A percentile compares a stretch with the other conserved stretches of the same genome.
Conservation (phyloP, 768 basidiomycete species). For the Leucocoprinus sp. region DNA sequence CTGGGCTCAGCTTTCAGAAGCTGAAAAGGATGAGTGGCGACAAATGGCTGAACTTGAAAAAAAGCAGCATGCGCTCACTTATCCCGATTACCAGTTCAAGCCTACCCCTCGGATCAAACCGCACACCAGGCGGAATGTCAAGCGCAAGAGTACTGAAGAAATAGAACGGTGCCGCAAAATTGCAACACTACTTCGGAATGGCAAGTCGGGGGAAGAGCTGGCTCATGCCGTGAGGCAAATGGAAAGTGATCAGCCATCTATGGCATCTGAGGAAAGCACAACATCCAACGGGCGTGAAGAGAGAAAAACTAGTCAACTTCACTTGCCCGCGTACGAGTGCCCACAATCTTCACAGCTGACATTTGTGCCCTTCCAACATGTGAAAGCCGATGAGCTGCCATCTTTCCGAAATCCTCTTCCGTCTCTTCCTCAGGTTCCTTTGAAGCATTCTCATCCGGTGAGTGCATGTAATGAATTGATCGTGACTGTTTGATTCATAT, state of each 20-base stretch:
- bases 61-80: constrained; percentile 33
- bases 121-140: constrained; percentile 41
- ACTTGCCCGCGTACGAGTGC: not conserved
- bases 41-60: constrained; percentile 45
- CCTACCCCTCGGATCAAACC: constrained; percentile 36
- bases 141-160: constrained; percentile 41
- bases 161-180: constrained; percentile 40
- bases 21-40: constrained; percentile 44
- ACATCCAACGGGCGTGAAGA: constrained; percentile 1
- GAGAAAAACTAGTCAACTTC: not conserved
- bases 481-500: not conserved
- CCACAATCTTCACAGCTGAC: not conserved
- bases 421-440: constrained; percentile 13
- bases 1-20: constrained; percentile 46
- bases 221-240: constrained; percentile 34
- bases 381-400: constrained; percentile 12
- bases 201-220: constrained; percentile 42
- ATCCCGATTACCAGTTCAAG: constrained; percentile 50
- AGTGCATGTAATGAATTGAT: not conserved
- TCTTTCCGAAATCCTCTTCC: constrained; percentile 25
- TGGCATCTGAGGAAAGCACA: not conserved
- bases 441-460: constrained; percentile 5
- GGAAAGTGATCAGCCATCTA: not conserved
- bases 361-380: not conserved
- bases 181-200: constrained; percentile 41